These are phyloP conservation scores for Pleodorina starrii DNA, from an alignment of 139 green algal species.

Conservation along the genomic window DNA sequence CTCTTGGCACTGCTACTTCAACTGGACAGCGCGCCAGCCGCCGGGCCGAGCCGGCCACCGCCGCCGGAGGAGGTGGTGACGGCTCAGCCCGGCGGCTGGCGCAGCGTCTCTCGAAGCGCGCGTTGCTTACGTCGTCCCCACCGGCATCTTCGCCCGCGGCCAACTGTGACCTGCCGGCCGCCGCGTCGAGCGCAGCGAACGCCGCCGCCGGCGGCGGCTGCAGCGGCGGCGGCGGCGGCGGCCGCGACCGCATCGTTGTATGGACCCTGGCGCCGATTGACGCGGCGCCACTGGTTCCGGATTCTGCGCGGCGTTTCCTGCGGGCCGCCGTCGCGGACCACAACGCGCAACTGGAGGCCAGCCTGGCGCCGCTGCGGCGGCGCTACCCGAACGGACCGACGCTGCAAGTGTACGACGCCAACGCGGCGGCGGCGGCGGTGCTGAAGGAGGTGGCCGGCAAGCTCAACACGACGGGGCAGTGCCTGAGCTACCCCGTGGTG, in stretches of 20 bases:
- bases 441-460: neutral
- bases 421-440: neutral
- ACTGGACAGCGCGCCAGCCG: too few relatives aligned
- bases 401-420: constrained; percentile 20
- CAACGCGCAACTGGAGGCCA: neutral
- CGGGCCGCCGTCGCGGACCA: neutral
- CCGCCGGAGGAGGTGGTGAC: too few relatives aligned
- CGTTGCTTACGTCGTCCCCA: too few relatives aligned
- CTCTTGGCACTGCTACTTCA: too few relatives aligned
- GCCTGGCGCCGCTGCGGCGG: constrained; percentile 1
- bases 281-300: neutral
- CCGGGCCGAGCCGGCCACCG: too few relatives aligned
- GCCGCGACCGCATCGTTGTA: neutral
- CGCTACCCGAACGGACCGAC: neutral
- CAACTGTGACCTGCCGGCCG: too few relatives aligned
- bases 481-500: neutral
- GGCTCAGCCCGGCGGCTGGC: too few relatives aligned
- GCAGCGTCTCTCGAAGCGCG: too few relatives aligned
- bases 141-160: too few relatives aligned
- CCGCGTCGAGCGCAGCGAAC: too few relatives aligned
- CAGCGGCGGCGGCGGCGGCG: neutral
- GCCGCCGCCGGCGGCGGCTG: neutral
- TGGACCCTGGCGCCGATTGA: neutral
- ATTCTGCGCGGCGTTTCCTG: neutral
- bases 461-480: neutral